A percentile compares a stretch with the other conserved stretches of the same genome.
These are phyloP conservation scores for Calonectria hawksworthii DNA, from an alignment of 2,329 filamentous ascomycete species.

Conservation along the genomic window DNA sequence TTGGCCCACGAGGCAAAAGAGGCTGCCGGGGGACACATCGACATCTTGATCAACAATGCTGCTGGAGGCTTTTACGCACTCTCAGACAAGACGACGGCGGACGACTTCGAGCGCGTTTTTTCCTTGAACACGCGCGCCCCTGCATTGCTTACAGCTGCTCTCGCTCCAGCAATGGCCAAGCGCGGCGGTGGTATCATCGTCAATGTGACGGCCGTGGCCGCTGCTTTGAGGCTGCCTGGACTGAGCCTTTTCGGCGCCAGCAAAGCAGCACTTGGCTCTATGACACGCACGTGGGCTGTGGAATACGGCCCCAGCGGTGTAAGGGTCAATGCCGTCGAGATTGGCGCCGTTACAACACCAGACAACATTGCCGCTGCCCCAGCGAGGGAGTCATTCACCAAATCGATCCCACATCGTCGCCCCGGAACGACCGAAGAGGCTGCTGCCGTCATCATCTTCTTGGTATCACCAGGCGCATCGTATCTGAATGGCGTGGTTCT, in stretches of 20 bases:
- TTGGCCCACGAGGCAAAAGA: background rate
- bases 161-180: background rate
- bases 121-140: background rate
- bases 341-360: background rate
- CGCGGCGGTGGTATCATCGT: background rate
- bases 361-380: background rate
- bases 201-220: background rate
- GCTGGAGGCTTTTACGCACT: background rate
- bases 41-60: background rate
- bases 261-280: background rate
- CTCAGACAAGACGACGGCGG: background rate
- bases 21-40: background rate
- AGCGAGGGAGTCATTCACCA: background rate
- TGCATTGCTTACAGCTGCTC: background rate
- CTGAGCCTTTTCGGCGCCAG: background rate
- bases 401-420: background rate
- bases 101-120: background rate
- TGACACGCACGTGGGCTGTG: background rate
- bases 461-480: background rate
- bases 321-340: background rate
- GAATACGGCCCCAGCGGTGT: background rate
- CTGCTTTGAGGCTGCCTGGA: background rate
- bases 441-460: background rate
- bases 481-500: background rate
- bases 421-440: background rate